Conservation (phyloP, 345 rosid genomes). For the thale cress (Arabidopsis thaliana) region TAIR10.1 NC_003070.9:19076501-19077000, state of each 20-base stretch:
- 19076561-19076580: background rate
- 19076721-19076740: slow-evolving; percentile 21
- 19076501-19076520: slow-evolving; percentile 19
- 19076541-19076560: background rate
- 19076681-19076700: background rate
- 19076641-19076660: background rate
- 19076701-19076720: background rate
- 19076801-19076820: background rate
- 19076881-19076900: background rate
- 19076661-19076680: background rate
- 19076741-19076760: slow-evolving; percentile 25
- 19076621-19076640: slow-evolving; percentile 6
- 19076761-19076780: slow-evolving; percentile 21
- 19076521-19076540: slow-evolving; percentile 27
- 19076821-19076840: slow-evolving; percentile 6
- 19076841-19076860: background rate
- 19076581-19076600: slow-evolving; percentile 7
- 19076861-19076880: slow-evolving; percentile 8
- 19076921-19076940: background rate
- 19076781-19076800: background rate
- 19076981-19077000: slow-evolving; percentile 12
- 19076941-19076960: background rate
- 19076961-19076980: background rate
- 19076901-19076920: slow-evolving; percentile 10
- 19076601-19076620: slow-evolving; percentile 14